Evolutionary conservation across 1,284 basidiomycete species (phyloP).

Genomic region (Bjerkandera adusta): DNA sequence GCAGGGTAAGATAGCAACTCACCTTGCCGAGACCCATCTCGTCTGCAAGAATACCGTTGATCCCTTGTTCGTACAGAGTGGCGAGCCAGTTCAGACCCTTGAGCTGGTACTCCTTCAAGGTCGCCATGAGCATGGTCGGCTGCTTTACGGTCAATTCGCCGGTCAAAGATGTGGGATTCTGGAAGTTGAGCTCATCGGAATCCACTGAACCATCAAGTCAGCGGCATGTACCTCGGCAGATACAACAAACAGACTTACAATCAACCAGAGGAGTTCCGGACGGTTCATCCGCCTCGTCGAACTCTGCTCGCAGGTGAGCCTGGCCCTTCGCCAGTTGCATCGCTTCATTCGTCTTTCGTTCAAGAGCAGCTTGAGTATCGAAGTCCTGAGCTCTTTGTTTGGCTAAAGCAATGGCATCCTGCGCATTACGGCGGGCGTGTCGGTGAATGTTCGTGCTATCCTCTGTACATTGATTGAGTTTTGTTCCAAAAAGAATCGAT

Average conservation of each 20-base stretch:
- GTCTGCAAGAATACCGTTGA: slow-evolving; percentile 97
- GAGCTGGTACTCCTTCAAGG: slow-evolving; percentile 97
- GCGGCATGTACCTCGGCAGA: slow-evolving; percentile 4
- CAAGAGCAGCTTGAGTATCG: slow-evolving; percentile 78
- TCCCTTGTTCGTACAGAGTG: slow-evolving; percentile 98
- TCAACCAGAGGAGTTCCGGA: slow-evolving; percentile 54
- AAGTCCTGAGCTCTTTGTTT: slow-evolving; percentile 84
- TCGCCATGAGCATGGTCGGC: slow-evolving; percentile 95
- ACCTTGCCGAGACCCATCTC: slow-evolving; percentile 99
- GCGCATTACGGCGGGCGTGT: slow-evolving; percentile 89
- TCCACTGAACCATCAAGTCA: slow-evolving; percentile 57
- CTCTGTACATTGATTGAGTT: slow-evolving; percentile 47
- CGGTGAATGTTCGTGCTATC: slow-evolving; percentile 88
- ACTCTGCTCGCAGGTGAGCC: slow-evolving; percentile 48
- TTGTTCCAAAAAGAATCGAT: neutral
- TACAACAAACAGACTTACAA: slow-evolving; percentile 42
- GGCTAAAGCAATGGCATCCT: slow-evolving; percentile 84
- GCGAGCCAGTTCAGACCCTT: slow-evolving; percentile 99
- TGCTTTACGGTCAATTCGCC: slow-evolving; percentile 87
- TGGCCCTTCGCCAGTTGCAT: slow-evolving; percentile 67
- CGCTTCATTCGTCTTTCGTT: slow-evolving; percentile 79
- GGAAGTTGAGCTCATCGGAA: slow-evolving; percentile 98
- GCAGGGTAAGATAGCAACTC: slow-evolving; percentile 14
- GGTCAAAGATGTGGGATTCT: slow-evolving; percentile 94
- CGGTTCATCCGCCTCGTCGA: slow-evolving; percentile 37